Evolutionary conservation across 2,329 filamentous ascomycete genomes (phyloP), one percentile per base, ranked within the genome.

Genomic region (Stachybotrys elegans): DNA sequence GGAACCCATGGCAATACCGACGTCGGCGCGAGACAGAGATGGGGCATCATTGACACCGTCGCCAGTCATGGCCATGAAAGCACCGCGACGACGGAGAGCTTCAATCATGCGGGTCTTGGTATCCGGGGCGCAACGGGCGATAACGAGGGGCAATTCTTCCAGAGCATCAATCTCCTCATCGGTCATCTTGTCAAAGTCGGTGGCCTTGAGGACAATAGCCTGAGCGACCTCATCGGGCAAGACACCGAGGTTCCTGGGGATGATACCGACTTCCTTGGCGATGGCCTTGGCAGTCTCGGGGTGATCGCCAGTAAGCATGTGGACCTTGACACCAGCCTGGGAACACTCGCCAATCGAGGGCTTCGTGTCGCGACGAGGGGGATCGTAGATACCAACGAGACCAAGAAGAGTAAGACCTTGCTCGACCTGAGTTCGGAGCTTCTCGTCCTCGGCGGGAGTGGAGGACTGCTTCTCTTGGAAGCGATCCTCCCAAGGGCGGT

Each of bases 51-150:
- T 94, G 49, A 93, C 88, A 38, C 88, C 88, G 55, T 94, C 88
- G 46, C 88, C 88, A 16, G 88, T 93, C 88, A 94, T 93, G 47
- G 88, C 88, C 62, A 84, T 88, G 63, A 86, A 92, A 17, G 78
- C 77, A 19, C 78, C 75, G 32, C 88, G 83, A 14, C 89, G 81
- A 51, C 91, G 86, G 14, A 95, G 77, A 6, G 89, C 88, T 53
- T 91, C 87, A 42, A 95, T 91, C 88, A 95, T 94, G 47, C 88
- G 83, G 5, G 89, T 88, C 67, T 95, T 95, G 31, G 89, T 94
- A 47, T 86, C 81, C 0, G 90, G 89, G 1, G 87, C 86, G 59
- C 88, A 94, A 29, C 89, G 83, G 29, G 89, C 88, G 48, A 94
- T 84, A 8, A 94, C 89, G 1, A 92, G 71, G 3, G 88, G 88